These are phyloP conservation scores for Brassica napus DNA, from an alignment of 345 rosid genomes.

Conservation along the genomic window Da-Ae NC_063445.1:51510001-51510500, in stretches of 20 bases:
- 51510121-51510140: background rate
- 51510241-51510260: no score
- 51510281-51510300: no score
- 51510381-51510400: background rate
- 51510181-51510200: no score
- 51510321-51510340: no score
- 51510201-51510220: no score
- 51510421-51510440: slow-evolving; percentile 11
- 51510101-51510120: slow-evolving; percentile 6
- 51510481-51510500: background rate
- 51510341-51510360: no score
- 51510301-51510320: no score
- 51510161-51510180: no score
- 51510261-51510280: no score
- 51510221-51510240: no score
- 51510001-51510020: slow-evolving; percentile 40
- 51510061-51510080: background rate
- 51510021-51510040: background rate
- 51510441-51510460: background rate
- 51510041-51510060: background rate
- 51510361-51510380: no score
- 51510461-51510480: background rate
- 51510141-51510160: no score
- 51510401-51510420: background rate
- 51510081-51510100: background rate